phyloP scores from a whole-genome alignment of 2,329 filamentous ascomycete species.

The Epichloe brachyelytri region DNA sequence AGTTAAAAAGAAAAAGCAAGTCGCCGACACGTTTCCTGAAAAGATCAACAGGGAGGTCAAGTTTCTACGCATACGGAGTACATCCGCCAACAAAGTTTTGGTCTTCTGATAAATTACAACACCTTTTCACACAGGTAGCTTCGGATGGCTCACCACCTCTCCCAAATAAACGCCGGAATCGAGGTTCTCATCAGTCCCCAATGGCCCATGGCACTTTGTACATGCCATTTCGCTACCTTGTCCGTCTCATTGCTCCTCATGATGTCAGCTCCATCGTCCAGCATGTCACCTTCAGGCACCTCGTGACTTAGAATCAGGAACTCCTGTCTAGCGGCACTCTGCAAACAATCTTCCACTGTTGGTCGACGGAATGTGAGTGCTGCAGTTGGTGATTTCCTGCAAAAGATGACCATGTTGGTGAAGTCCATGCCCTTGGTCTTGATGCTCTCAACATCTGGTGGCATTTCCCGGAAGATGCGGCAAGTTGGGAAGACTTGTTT shows the following conservation, averaged over 20 bases:
- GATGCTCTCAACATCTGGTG: slow-evolving; percentile 34
- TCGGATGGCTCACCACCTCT: slow-evolving; percentile 51
- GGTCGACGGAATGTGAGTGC: slow-evolving; percentile 55
- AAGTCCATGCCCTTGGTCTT: slow-evolving; percentile 52
- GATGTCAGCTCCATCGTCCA: slow-evolving; percentile 33
- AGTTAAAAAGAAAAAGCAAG: too few species aligned
- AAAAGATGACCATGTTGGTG: slow-evolving; percentile 95
- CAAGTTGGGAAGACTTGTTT: slow-evolving; percentile 73
- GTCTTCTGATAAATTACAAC: background rate
- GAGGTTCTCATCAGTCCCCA: slow-evolving; percentile 88
- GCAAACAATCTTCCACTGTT: slow-evolving; percentile 51
- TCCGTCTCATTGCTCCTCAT: slow-evolving; percentile 51
- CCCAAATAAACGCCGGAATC: slow-evolving; percentile 67
- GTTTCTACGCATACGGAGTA: too few species aligned
- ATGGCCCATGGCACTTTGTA: slow-evolving; percentile 66
- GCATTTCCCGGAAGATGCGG: slow-evolving; percentile 75
- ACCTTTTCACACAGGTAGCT: background rate
- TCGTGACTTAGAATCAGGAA: slow-evolving; percentile 65
- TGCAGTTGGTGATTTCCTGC: slow-evolving; percentile 45
- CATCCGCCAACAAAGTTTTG: background rate
- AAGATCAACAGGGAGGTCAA: too few species aligned
- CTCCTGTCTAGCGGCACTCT: slow-evolving; percentile 53
- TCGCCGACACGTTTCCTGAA: too few species aligned
- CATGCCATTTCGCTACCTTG: slow-evolving; percentile 58
- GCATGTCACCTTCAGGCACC: slow-evolving; percentile 40